phyloP scores from a whole-genome alignment of 176 grass and related monocot genomes.

The Saccharum spontaneum region DNA sequence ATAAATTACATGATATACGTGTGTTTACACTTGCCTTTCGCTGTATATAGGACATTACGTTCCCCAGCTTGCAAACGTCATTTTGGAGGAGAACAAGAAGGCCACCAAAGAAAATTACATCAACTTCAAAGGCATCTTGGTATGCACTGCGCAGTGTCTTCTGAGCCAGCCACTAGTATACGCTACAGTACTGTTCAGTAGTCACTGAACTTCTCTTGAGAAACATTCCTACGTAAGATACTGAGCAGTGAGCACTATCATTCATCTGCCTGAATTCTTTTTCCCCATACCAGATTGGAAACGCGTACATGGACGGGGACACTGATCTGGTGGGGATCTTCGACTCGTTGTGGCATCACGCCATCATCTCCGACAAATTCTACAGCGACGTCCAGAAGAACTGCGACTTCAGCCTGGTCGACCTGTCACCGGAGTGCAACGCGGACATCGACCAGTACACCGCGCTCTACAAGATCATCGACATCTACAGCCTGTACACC shows the following conservation, averaged over 20 bases:
- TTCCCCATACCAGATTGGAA: slow-evolving; percentile 38
- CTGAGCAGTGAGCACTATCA: background rate
- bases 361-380: slow-evolving; percentile 54
- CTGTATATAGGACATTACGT: slow-evolving; percentile 45
- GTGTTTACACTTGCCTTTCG: background rate
- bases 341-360: slow-evolving; percentile 55
- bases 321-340: slow-evolving; percentile 46
- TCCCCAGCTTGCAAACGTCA: slow-evolving; percentile 54
- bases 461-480: slow-evolving; percentile 42
- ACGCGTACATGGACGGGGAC: slow-evolving; percentile 56
- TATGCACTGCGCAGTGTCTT: background rate
- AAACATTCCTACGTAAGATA: background rate
- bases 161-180: too few species aligned
- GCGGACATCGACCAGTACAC: slow-evolving; percentile 17
- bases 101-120: slow-evolving; percentile 22
- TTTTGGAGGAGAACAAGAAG: slow-evolving; percentile 51
- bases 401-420: slow-evolving; percentile 45
- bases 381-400: slow-evolving; percentile 37
- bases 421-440: slow-evolving; percentile 21
- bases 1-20: background rate
- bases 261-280: background rate
- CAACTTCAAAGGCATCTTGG: slow-evolving; percentile 61
- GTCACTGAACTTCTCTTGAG: background rate
- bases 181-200: background rate
- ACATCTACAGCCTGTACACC: slow-evolving; percentile 62